A percentile compares a stretch with the other conserved stretches of the same genome.
These are phyloP conservation scores for Ceratocystis albifundus DNA, from an alignment of 2,329 filamentous ascomycete genomes.

Conservation along the genomic window DNA sequence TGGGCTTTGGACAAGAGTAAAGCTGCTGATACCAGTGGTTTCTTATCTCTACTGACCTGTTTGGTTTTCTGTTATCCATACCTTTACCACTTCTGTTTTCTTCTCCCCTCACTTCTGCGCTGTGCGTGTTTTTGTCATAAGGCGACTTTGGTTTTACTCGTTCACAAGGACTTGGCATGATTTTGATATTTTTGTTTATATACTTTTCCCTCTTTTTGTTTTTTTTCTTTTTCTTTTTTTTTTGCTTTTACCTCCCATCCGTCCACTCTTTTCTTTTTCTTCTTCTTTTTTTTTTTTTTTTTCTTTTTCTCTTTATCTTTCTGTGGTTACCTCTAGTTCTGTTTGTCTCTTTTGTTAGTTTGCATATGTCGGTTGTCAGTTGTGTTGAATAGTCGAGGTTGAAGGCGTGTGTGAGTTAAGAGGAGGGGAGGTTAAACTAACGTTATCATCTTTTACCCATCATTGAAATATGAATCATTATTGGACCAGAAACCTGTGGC, in stretches of 20 bases:
- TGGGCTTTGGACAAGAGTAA: constrained; percentile 97
- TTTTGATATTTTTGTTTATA: constrained; percentile 25
- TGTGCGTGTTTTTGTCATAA: constrained; percentile 3
- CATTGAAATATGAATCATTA: constrained; percentile 1
- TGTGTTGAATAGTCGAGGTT: neutral
- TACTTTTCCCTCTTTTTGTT: constrained; percentile 25
- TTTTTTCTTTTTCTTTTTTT: constrained; percentile 23
- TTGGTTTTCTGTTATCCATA: constrained; percentile 21
- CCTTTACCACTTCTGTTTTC: neutral
- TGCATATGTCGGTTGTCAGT: neutral
- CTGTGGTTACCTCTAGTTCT: neutral
- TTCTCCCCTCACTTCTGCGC: neutral
- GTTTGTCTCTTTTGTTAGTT: neutral
- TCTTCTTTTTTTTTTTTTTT: constrained; percentile 15
- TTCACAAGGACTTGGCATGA: constrained; percentile 2
- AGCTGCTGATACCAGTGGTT: neutral
- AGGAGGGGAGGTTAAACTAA: neutral
- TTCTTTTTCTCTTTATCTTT: neutral
- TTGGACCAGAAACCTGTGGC: neutral
- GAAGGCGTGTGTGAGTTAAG: neutral
- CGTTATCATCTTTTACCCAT: constrained; percentile 4
- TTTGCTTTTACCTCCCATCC: constrained; percentile 21
- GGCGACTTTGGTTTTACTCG: constrained; percentile 1
- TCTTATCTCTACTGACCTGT: neutral
- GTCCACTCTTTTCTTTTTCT: neutral